Evolutionary conservation across 169 alveolate genomes (phyloP).

Genomic region (Plasmodium coatneyi): DNA sequence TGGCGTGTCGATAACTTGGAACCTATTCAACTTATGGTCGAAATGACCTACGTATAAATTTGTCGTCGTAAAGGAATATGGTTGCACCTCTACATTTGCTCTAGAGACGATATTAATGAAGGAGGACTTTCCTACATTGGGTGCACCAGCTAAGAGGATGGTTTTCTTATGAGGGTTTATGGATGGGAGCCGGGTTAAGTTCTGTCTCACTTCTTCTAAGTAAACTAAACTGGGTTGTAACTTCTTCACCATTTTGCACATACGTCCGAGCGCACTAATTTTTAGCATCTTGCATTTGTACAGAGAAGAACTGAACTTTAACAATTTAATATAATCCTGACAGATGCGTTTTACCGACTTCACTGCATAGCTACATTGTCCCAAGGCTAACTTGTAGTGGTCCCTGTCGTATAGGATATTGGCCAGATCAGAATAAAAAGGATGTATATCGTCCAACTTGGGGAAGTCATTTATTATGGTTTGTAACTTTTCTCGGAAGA

Average conservation of each 20-base stretch:
- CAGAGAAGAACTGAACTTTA: constrained; percentile 97
- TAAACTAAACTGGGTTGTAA: constrained; percentile 94
- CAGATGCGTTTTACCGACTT: constrained; percentile 94
- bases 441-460: constrained; percentile 98
- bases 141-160: constrained; percentile 97
- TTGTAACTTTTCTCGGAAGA: constrained; percentile 94
- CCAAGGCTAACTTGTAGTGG: constrained; percentile 99
- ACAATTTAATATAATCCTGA: constrained; percentile 96
- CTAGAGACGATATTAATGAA: constrained; percentile 96
- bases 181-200: constrained; percentile 96
- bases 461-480: constrained; percentile 96
- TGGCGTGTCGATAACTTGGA: constrained; percentile 99
- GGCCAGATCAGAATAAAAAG: constrained; percentile 98
- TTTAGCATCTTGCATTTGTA: constrained; percentile 98
- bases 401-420: constrained; percentile 99
- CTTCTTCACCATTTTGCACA: constrained; percentile 97
- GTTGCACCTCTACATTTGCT: constrained; percentile 99
- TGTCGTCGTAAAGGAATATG: constrained; percentile 99
- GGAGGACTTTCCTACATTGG: constrained; percentile 99
- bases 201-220: constrained; percentile 99
- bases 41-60: constrained; percentile 99
- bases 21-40: constrained; percentile 96
- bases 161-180: constrained; percentile 97
- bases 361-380: constrained; percentile 96
- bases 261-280: constrained; percentile 98